phyloP scores from a whole-genome alignment of 192 early-diverging fungal species.

The Kickxella alabastrina region DNA sequence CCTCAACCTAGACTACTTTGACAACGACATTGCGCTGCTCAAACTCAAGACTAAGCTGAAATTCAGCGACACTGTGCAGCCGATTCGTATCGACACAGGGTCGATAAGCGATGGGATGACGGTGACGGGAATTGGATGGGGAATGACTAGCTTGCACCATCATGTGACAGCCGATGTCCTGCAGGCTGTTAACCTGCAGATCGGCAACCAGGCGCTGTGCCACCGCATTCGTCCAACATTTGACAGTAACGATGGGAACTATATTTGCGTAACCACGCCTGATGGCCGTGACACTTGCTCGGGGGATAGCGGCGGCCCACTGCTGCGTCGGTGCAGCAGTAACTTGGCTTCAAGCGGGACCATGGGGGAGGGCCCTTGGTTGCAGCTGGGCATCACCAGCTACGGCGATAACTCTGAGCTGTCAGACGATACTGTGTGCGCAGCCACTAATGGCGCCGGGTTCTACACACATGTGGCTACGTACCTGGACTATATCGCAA shows the following conservation, averaged over 20 bases:
- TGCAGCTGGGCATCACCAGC: conserved; percentile 49
- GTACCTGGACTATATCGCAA: conserved; percentile 43
- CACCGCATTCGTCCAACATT: conserved; percentile 16
- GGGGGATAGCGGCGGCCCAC: conserved; percentile 42
- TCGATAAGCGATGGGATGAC: conserved; percentile 15
- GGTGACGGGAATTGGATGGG: conserved; percentile 50
- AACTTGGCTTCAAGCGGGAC: conserved; percentile 1
- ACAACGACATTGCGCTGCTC: conserved; percentile 52
- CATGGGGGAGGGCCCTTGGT: conserved; percentile 24
- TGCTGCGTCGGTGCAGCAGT: conserved; percentile 24
- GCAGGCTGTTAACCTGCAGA: conserved; percentile 28
- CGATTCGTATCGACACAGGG: conserved; percentile 36
- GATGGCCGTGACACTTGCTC: conserved; percentile 47
- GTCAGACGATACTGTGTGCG: conserved; percentile 21
- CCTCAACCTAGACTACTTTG: conserved; percentile 42
- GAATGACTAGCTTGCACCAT: conserved; percentile 25
- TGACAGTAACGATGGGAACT: conserved; percentile 31
- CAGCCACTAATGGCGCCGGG: conserved; percentile 36
- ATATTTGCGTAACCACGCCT: conserved; percentile 49
- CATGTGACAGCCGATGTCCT: conserved; percentile 17
- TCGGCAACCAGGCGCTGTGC: conserved; percentile 31
- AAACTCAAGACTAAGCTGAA: conserved; percentile 40
- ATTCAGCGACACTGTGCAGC: conserved; percentile 27
- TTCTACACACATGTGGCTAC: conserved; percentile 49
- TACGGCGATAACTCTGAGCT: conserved; percentile 40